These are phyloP conservation scores for Kockovaella imperatae DNA, from an alignment of 768 basidiomycete genomes.

Conservation along the genomic window DNA sequence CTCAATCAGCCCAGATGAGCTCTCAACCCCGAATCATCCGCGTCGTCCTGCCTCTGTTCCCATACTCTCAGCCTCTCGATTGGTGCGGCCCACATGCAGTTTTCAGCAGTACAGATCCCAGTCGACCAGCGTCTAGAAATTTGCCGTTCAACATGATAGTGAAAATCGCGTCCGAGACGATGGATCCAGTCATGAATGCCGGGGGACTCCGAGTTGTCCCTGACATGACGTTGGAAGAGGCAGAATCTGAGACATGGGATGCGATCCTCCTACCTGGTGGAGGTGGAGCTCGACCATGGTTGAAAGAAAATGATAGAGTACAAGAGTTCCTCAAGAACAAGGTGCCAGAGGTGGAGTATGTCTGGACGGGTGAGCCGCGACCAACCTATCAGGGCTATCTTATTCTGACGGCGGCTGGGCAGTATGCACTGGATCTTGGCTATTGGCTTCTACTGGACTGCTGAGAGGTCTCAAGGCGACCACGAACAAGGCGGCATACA, in stretches of 20 bases:
- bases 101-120: neutral
- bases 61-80: slow-evolving; percentile 1
- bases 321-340: slow-evolving; percentile 12
- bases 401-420: neutral
- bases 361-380: slow-evolving; percentile 15
- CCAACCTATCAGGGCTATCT: neutral
- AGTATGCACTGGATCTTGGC: slow-evolving; percentile 26
- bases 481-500: slow-evolving; percentile 17
- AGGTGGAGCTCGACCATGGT: slow-evolving; percentile 11
- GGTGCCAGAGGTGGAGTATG: slow-evolving; percentile 7
- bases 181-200: neutral
- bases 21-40: neutral
- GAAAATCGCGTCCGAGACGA: neutral
- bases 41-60: slow-evolving; percentile 3
- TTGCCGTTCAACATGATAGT: neutral
- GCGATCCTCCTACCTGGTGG: slow-evolving; percentile 17
- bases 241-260: slow-evolving; percentile 6
- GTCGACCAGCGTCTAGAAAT: neutral
- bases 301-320: slow-evolving; percentile 3
- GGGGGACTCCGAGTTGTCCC: neutral
- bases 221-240: slow-evolving; percentile 2
- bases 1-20: too few relatives aligned
- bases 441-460: slow-evolving; percentile 11
- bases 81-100: slow-evolving; percentile 4
- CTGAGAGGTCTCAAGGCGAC: slow-evolving; percentile 17